phyloP scores from a whole-genome alignment of 768 basidiomycete species.

The Phlegmacium glaucopus region DNA sequence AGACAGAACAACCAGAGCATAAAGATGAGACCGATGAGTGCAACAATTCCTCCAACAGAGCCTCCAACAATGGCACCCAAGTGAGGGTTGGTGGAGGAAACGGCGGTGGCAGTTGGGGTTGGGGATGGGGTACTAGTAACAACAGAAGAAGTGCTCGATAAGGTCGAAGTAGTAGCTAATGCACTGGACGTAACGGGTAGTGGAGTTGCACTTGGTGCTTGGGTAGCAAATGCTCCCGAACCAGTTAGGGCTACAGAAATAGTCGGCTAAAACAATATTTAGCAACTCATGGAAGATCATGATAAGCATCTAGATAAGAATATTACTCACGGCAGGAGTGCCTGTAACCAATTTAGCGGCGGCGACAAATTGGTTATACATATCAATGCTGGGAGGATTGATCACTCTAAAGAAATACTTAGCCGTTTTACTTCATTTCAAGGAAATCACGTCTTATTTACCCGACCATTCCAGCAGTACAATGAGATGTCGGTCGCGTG shows the following conservation, averaged over 20 bases:
- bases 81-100: constrained; percentile 7
- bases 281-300: background rate
- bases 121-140: background rate
- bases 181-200: constrained; percentile 2
- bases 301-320: too few relatives aligned
- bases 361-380: constrained; percentile 21
- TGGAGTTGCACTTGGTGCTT: constrained; percentile 12
- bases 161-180: constrained; percentile 1
- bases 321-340: constrained; percentile 21
- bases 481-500: constrained; percentile 33
- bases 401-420: constrained; percentile 26
- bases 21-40: constrained; percentile 1
- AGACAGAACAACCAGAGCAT: constrained; percentile 3
- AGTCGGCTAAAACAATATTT: constrained; percentile 17
- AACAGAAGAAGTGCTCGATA: background rate
- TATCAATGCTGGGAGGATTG: constrained; percentile 26
- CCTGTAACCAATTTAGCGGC: constrained; percentile 27
- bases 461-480: constrained; percentile 39
- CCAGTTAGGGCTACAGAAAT: constrained; percentile 25
- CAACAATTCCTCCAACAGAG: constrained; percentile 13
- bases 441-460: constrained; percentile 11
- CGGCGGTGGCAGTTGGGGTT: constrained; percentile 1
- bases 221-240: constrained; percentile 32
- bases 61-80: constrained; percentile 18
- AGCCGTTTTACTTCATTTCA: background rate